A percentile compares a stretch with the other conserved stretches of the same genome.
phyloP scores from a whole-genome alignment of 768 basidiomycete genomes.

The Lactifluus volemus region DNA sequence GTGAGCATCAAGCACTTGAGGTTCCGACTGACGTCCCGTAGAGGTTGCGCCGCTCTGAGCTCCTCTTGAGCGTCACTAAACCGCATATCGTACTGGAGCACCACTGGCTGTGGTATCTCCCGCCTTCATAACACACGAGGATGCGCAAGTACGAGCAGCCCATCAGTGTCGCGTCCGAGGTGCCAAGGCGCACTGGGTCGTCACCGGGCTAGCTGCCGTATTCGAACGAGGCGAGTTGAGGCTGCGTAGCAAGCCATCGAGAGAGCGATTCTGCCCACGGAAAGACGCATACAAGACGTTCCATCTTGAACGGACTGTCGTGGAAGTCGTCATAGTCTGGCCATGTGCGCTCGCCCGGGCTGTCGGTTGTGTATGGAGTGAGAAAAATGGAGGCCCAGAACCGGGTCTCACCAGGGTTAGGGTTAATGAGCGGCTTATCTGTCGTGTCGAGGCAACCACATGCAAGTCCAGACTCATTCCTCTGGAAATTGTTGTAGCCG shows the following conservation, averaged over 20 bases:
- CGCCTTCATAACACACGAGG: slow-evolving; percentile 3
- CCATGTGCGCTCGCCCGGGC: not conserved
- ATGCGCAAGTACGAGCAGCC: slow-evolving; percentile 8
- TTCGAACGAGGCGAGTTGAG: slow-evolving; percentile 9
- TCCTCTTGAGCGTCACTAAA: slow-evolving; percentile 1
- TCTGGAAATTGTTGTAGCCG: no score
- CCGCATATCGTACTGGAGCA: slow-evolving; percentile 9
- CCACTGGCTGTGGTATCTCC: slow-evolving; percentile 2
- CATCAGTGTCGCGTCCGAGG: not conserved
- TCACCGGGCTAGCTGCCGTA: not conserved
- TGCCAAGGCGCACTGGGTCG: not conserved
- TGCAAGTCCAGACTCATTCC: no score
- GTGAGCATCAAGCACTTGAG: slow-evolving; percentile 13
- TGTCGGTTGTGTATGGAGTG: not conserved
- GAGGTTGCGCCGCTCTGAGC: not conserved
- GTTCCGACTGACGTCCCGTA: not conserved
- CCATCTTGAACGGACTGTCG: slow-evolving; percentile 9
- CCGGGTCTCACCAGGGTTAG: not conserved
- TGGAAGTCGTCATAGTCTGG: slow-evolving; percentile 6
- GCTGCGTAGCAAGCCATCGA: slow-evolving; percentile 7
- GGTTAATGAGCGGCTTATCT: slow-evolving; percentile 8
- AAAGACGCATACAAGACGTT: slow-evolving; percentile 4
- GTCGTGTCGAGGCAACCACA: no score
- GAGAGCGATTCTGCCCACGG: slow-evolving; percentile 7
- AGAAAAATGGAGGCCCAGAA: not conserved